phyloP scores from a whole-genome alignment of 1,284 basidiomycete genomes.

The Rhodotorula sp. region DNA sequence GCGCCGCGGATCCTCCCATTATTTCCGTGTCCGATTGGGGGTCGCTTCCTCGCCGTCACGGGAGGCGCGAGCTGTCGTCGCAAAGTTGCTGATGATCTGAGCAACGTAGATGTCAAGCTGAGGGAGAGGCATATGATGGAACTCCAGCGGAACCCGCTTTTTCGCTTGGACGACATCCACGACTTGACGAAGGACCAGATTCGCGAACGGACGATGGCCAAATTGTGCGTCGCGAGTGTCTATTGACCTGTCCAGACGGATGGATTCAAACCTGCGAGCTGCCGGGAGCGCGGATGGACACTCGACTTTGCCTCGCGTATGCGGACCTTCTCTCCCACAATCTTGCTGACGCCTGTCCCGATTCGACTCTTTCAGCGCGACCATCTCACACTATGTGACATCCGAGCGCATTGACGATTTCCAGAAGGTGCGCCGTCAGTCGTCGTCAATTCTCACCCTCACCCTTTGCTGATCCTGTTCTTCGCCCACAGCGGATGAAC shows the following conservation, averaged over 20 bases:
- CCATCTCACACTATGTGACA: conserved; percentile 55
- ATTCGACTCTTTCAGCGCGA: no score
- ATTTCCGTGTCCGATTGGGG: no score
- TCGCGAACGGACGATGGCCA: conserved; percentile 55
- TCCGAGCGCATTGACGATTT: conserved; percentile 47
- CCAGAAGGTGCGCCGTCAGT: neutral
- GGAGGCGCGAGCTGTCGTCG: no score
- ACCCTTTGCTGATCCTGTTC: neutral
- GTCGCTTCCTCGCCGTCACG: no score
- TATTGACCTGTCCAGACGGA: no score
- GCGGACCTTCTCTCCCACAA: no score
- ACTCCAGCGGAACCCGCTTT: conserved; percentile 37
- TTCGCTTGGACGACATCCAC: conserved; percentile 58
- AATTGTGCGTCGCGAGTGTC: conserved; percentile 41
- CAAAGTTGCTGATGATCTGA: no score
- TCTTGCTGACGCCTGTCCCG: no score
- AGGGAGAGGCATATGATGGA: conserved; percentile 41
- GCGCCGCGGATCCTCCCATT: neutral
- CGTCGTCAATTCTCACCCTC: conserved; percentile 6
- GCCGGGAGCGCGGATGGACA: no score
- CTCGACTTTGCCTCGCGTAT: no score
- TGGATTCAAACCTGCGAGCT: no score
- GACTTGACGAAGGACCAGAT: conserved; percentile 59
- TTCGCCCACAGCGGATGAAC: conserved; percentile 53
- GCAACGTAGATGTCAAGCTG: conserved; percentile 39